Base-by-base conservation (phyloP, 169 alveolate species). In the Plasmodium vivax region DNA sequence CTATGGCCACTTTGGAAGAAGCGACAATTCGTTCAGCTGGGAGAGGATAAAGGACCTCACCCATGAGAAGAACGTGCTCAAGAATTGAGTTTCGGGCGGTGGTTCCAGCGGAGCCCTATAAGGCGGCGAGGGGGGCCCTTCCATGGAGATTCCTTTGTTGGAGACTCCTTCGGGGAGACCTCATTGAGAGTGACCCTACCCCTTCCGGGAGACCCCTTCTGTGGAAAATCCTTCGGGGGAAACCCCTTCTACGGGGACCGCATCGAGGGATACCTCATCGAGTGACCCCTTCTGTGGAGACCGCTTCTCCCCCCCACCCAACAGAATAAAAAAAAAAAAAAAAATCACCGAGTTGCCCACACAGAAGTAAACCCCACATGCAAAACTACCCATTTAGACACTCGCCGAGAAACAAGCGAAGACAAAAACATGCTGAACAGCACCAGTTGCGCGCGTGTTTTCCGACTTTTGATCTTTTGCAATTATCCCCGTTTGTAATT, bases 1-100 rank as follows among this genome's bases (percentile, higher is more conserved):
- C 51, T 99, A 99, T 96, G 99, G 99, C 6, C 99, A 99, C 93
- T 99, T 99, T 94, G 99, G 99, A 41, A 98, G 99, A 80, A 96
- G 96, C 84, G 98, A 97, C 27, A 96, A 97, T 45, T 99, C 98
- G 19, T 98, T 98, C 95, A 96, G 98, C 8, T 99, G 99, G 99
- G 99, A 99, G 97, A 92, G 93, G 54, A 88, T 96, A 58, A 96
- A 94, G 84, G 98, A 97, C 82, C 96, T 97, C 10, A 90, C 97
- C 36, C 97, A 96, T 74, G 98, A 96, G 79, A 92, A 87, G 87
- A 83, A 79, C 38, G 95, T 81, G 14, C 72, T 90, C 34, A 90
- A 90, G 32, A 90, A 90, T 62, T 90, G 73, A 81, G 54, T 43
- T n/a, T 23, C 3, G 0, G 9, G n/a, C 8, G 16, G 32, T 68